Evolutionary conservation across 2,329 filamentous ascomycete genomes (phyloP), one percentile per base, ranked within the genome.

Genomic region (Macroventuria anomochaeta): DNA sequence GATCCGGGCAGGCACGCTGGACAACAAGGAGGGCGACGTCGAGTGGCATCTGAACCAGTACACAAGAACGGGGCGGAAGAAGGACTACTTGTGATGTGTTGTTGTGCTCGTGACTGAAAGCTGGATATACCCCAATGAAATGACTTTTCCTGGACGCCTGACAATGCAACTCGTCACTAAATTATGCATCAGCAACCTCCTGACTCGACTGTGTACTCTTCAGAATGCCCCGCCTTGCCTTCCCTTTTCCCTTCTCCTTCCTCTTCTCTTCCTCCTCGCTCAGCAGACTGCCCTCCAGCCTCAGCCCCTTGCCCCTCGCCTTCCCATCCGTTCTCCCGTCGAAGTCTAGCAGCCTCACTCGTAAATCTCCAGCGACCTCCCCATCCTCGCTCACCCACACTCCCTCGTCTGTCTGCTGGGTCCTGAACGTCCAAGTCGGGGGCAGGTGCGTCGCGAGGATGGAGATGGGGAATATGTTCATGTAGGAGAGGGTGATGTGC

Each of bases 11-110:
- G 93, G 95, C 13, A 96, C 93, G 3, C 79, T 97, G 55, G 95
- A 97, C 72, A 96, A 93, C 69, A 96, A 96, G 75, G 90, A 96
- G 63, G 93, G 93, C 3, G 95, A 99, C 76, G 87, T 96, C 4
- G 95, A 99, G 77, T 99, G 95, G 95, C 89, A 95, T 59, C 81
- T 99, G 59, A 96, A 91, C 57, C 93, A 97, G 72, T 99, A 96
- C 75, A 99, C 93, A 7, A 83, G 95, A 63, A 97, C 93, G 12
- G 88, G 89, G 66, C 87, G 87, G 77, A 97, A 97, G 85, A 97
- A 97, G 86, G 91, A 96, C 70, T 96, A 96, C 71, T 82, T 97
- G 38, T 50, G 31, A 34, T 12, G n/a, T 17, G 21, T 17, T 39
- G n/a, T 37, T 13, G 48, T 97, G 77, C 86, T 39, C n/a, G 33